Evolutionary conservation across 2,329 filamentous ascomycete species (phyloP).

Genomic region (Scytalidium sp.): DNA sequence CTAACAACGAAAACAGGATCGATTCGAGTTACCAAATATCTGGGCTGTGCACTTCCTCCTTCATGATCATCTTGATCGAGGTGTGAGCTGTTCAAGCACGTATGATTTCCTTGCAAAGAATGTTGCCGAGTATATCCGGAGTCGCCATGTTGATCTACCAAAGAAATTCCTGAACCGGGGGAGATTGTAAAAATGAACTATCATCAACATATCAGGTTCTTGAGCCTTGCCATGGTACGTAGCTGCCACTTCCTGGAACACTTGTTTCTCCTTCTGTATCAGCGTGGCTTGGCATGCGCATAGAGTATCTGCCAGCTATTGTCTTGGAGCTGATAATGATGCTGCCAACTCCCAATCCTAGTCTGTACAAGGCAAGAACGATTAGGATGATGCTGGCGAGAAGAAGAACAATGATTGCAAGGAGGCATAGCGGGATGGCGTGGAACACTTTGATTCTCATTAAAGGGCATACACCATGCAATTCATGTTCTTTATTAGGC

Average conservation of each 20-base stretch:
- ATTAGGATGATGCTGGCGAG: slow-evolving; percentile 23
- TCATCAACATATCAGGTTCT: background rate
- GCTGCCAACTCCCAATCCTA: slow-evolving; percentile 13
- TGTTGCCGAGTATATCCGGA: slow-evolving; percentile 16
- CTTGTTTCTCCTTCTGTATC: too few species aligned
- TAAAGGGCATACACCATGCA: slow-evolving; percentile 16
- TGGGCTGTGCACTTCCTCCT: slow-evolving; percentile 22
- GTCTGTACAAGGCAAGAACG: slow-evolving; percentile 20
- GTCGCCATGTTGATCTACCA: slow-evolving; percentile 16
- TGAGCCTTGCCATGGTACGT: background rate
- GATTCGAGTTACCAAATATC: slow-evolving; percentile 21
- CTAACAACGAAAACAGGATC: slow-evolving; percentile 17
- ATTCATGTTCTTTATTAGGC: background rate
- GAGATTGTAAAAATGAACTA: slow-evolving; percentile 10
- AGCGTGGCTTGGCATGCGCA: too few species aligned
- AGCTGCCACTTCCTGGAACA: slow-evolving; percentile 32
- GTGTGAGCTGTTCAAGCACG: slow-evolving; percentile 16
- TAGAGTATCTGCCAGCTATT: too few species aligned
- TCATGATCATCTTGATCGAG: slow-evolving; percentile 32
- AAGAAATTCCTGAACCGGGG: slow-evolving; percentile 15
- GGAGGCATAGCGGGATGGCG: slow-evolving; percentile 21
- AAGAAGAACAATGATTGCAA: slow-evolving; percentile 23
- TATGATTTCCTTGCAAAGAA: slow-evolving; percentile 21
- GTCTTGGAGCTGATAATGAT: slow-evolving; percentile 11
- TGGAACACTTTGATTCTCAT: slow-evolving; percentile 25